Evolutionary conservation across 441 rosid species (phyloP), one percentile per base, ranked within the genome.

Genomic region (Eruca vesicaria): DNA sequence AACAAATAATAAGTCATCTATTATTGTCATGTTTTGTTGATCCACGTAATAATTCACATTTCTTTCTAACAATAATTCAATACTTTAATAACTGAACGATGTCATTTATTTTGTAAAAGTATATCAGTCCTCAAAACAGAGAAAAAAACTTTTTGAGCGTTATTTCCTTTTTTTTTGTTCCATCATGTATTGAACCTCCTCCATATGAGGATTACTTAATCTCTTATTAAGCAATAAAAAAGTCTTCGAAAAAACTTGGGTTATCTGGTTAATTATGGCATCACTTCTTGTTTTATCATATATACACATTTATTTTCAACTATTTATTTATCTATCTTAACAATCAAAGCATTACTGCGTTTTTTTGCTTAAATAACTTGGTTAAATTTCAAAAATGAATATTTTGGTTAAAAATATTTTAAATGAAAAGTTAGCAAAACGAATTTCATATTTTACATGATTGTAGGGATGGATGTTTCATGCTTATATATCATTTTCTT

Each of bases 41-140:
- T 64, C 36, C 20, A 33, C 33, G 11, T 26, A 52, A 68, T 75
- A 52, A 68, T 68, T 61, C 45, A 43, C 21, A 1, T n/a, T 63
- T 36, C 3, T 64, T 43, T 61, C 15, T 2, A 29, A 23, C 35
- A 64, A 64, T 26, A 64, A 64, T 64, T 64, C 33, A 52, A 20
- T 7, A 52, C 68, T 61, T 68, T 61, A 75, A 61, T 61, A 52
- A 68, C 68, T 53, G 48, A 50, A 23, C 15, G 45, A 61, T 35
- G 20, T 74, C 66, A 1, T 45, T 58, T 43, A 33, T 58, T 75
- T 23, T 75, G 6, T 36, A 16, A 60, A 74, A 61, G 32, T 60
- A 15, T 12, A 26, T 18, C 31, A 57, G 12, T 19, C 60, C 66
- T 36, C 63, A 23, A 56, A 55, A 55, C 6, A 52, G 58, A 52